phyloP scores from a whole-genome alignment of 345 rosid genomes.

The Lepidium didymum region DNA sequence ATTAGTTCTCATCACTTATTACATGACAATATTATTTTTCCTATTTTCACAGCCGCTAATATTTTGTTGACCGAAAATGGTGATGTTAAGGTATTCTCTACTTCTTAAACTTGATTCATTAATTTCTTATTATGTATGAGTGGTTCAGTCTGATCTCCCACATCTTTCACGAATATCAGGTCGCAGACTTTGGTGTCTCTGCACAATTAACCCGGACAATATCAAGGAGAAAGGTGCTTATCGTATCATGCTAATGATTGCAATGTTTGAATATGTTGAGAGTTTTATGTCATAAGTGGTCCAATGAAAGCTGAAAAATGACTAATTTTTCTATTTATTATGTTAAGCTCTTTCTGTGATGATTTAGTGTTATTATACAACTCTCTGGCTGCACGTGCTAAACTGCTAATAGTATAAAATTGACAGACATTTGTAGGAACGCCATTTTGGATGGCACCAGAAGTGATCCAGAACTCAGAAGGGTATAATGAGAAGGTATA shows the following conservation, averaged over 20 bases:
- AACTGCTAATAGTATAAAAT: conserved; percentile 43
- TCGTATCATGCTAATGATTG: conserved; percentile 14
- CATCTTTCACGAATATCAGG: conserved; percentile 45
- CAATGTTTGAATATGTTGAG: background rate
- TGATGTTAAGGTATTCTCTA: conserved; percentile 82
- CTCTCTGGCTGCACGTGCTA: background rate
- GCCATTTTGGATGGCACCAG: conserved; percentile 99
- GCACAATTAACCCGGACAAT: conserved; percentile 98
- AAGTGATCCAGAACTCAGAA: conserved; percentile 96
- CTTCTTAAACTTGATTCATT: conserved; percentile 4
- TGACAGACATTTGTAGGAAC: conserved; percentile 99
- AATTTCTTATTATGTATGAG: background rate
- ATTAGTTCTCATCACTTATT: conserved; percentile 4
- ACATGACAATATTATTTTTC: conserved; percentile 21
- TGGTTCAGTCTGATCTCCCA: conserved; percentile 15
- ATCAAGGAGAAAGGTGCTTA: conserved; percentile 91
- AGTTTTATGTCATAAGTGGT: background rate
- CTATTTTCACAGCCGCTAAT: conserved; percentile 82
- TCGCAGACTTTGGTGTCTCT: conserved; percentile 99
- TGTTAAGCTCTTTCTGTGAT: background rate
- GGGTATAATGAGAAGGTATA: conserved; percentile 96
- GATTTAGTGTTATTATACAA: conserved; percentile 10
- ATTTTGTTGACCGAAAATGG: conserved; percentile 91
- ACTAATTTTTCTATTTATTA: background rate
- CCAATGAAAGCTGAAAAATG: background rate